phyloP scores from a whole-genome alignment of 805 yeast species.

The Suhomyces sp. region DNA sequence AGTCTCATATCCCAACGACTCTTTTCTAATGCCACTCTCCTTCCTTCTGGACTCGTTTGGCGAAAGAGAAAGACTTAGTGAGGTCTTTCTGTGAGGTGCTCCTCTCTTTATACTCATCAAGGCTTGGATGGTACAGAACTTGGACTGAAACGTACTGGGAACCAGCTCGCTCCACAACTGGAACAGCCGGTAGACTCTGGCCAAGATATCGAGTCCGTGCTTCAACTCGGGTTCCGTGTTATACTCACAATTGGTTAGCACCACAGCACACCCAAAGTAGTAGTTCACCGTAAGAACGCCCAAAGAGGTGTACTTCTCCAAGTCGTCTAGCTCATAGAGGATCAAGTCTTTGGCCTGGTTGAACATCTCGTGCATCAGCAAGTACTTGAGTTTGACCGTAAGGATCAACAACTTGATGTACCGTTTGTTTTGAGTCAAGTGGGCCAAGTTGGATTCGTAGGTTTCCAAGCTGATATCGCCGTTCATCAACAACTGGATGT shows the following conservation, averaged over 20 bases:
- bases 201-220: constrained; percentile 7
- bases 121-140: constrained; percentile 34
- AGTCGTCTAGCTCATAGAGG: constrained; percentile 13
- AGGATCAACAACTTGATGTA: neutral
- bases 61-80: neutral
- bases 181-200: constrained; percentile 10
- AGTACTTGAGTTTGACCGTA: constrained; percentile 10
- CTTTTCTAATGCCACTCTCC: neutral
- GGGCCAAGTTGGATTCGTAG: constrained; percentile 3
- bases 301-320: constrained; percentile 14
- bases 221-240: constrained; percentile 12
- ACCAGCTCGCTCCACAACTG: constrained; percentile 33
- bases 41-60: neutral
- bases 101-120: constrained; percentile 4
- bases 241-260: constrained; percentile 6
- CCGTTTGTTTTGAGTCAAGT: neutral
- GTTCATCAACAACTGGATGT: constrained; percentile 6
- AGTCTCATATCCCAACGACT: neutral
- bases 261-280: constrained; percentile 17
- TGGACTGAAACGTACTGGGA: constrained; percentile 39
- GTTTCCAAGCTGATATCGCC: constrained; percentile 10
- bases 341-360: constrained; percentile 16
- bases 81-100: neutral
- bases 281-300: constrained; percentile 12
- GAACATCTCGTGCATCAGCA: constrained; percentile 12